phyloP scores from a whole-genome alignment of 805 yeast species.

The Yamadazyma scolyti region DNA sequence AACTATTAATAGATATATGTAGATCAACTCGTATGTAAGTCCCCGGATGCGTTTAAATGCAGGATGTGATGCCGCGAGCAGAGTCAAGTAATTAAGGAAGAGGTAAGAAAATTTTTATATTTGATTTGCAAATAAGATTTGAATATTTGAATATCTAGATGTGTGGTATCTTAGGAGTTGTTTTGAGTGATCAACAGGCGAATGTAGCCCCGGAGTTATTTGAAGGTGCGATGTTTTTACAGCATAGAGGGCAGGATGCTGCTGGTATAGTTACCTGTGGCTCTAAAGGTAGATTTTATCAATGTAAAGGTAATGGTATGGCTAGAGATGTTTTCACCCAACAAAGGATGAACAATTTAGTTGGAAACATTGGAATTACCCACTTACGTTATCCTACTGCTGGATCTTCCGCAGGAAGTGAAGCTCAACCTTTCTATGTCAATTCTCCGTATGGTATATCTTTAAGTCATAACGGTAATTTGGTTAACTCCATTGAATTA shows the following conservation, averaged over 20 bases:
- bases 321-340: constrained; percentile 95
- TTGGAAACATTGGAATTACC: constrained; percentile 93
- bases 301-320: constrained; percentile 99
- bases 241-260: constrained; percentile 98
- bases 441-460: constrained; percentile 95
- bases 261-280: constrained; percentile 99
- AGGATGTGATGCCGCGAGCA: too few relatives aligned
- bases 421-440: constrained; percentile 98
- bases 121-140: too few relatives aligned
- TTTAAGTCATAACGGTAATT: constrained; percentile 89
- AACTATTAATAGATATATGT: too few relatives aligned
- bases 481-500: constrained; percentile 80
- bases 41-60: too few relatives aligned
- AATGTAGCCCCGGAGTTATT: constrained; percentile 85
- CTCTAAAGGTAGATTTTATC: constrained; percentile 86
- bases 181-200: constrained; percentile 67
- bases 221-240: constrained; percentile 89
- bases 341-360: constrained; percentile 68
- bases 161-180: constrained; percentile 95
- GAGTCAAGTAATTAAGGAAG: too few relatives aligned
- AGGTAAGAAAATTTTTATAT: too few relatives aligned
- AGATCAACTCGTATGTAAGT: too few relatives aligned
- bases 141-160: too few relatives aligned
- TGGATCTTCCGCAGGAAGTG: constrained; percentile 91
- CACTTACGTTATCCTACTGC: constrained; percentile 97